phyloP scores from a whole-genome alignment of 2,329 filamentous ascomycete genomes.

The Emmonsia crescens region DNA sequence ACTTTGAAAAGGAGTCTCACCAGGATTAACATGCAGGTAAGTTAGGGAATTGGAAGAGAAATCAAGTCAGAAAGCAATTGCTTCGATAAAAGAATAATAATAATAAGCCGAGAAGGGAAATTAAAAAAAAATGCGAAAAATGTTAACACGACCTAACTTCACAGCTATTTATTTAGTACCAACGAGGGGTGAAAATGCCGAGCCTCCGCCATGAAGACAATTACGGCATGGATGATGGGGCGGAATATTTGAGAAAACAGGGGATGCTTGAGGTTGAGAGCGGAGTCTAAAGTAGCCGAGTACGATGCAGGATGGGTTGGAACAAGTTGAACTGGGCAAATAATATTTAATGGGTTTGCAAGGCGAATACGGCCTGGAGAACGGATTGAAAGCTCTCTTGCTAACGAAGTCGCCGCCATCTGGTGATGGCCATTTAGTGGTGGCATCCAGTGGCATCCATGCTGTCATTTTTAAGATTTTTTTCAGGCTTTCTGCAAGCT shows the following conservation, averaged over 20 bases:
- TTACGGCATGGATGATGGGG: neutral
- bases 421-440: no score
- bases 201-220: neutral
- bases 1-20: neutral
- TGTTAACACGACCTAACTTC: neutral
- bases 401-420: neutral
- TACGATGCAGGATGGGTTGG: neutral
- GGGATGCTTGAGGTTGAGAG: neutral
- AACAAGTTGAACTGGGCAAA: neutral
- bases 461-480: neutral
- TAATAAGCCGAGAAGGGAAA: neutral
- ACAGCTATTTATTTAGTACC: neutral
- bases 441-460: neutral
- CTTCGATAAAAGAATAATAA: neutral
- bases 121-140: neutral
- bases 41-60: neutral
- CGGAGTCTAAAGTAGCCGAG: neutral
- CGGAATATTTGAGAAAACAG: neutral
- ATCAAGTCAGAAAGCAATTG: neutral
- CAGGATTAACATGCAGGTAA: neutral
- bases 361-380: neutral
- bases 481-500: neutral
- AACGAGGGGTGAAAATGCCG: neutral
- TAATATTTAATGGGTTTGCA: neutral
- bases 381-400: neutral